Evolutionary conservation across 1,139 yeast species (phyloP), one percentile per base, ranked within the genome.

Genomic region (Pichia cactophila): DNA sequence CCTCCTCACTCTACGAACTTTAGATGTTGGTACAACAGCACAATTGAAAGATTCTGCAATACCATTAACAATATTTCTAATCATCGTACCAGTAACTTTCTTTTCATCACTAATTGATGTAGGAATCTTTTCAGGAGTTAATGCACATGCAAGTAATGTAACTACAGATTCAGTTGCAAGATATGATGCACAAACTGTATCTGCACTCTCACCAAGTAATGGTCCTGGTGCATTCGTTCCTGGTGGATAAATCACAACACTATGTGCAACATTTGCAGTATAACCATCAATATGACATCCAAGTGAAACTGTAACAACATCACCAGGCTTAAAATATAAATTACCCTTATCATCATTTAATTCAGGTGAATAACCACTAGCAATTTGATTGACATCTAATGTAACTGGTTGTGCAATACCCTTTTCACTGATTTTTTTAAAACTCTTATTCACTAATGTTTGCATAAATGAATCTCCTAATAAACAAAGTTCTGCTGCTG

Each of bases 251-350:
- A 90, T 82, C 39, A 89, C 95, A 53, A 88, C 65, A 4, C 97
- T 89, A 66, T 92, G 98, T 33, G 95, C 80, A 8, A 80, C 81
- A 62, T 81, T 80, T 5, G 96, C 83, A 17, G 97, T 86, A 69
- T 90, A 92, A 46, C 98, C 98, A 66, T 92, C 98, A 58, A 92
- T 80, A 57, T 92, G 97, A 52, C 86, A 90, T 44, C 97, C 97
- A 39, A 89, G 73, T 26, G 85, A 73, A 50, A 92, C 77, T 52
- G 92, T 89, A 41, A 86, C 88, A 46, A 90, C 73, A 65, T 92
- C 97, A 47, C 97, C 97, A 36, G 81, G 80, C 50, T 72, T 69
- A 61, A 86, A 79, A 43, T 69, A 67, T 54, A 75, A 71, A 52
- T 72, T 71, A 17, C 77, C 35, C 8, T 45, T 58, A 41, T 69